Evolutionary conservation across 2,329 filamentous ascomycete species (phyloP), one percentile per base, ranked within the genome.

Genomic region (Fusarium sp.): DNA sequence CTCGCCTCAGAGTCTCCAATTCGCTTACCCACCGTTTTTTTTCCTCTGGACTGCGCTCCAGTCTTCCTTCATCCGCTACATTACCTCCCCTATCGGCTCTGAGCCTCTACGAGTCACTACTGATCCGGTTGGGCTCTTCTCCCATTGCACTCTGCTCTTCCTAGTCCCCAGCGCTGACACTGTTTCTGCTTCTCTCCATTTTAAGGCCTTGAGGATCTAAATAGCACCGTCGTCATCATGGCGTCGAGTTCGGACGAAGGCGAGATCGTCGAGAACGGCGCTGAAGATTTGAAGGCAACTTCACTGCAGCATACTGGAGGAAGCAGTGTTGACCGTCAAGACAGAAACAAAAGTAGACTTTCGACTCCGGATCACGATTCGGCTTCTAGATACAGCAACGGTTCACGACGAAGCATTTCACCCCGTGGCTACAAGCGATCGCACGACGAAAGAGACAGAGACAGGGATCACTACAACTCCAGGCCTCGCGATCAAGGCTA

Each of bases 251-350:
- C 93, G 80, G 94, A 94, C 84, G 94, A 97, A 85, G 94, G 94
- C 85, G 94, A 97, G 87, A 94, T 96, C 83, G 85, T 92, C 82
- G 93, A 95, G 85, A 89, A 89, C 85, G 88, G 88, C 84, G 88
- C 87, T 87, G 82, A 82, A 81, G 81, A 86, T 79, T 85, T 84
- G 83, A 96, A 96, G 94, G 94, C 94, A 96, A 93, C 93, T 94
- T 92, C 92, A 91, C 90, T 91, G 88, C 87, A 88, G 88, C 88
- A 88, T 84, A 85, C 89, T 88, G 90, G 91, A 89, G 89, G 91
- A 92, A 91, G 86, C 90, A 91, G 89, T 90, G 92, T 97, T 97
- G 93, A 97, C 94, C 93, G 92, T 90, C 91, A 88, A 88, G 89
- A 93, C 93, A 97, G 94, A 95, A 88, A 85, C 85, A 90, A 88